phyloP scores from a whole-genome alignment of 768 basidiomycete species.

The Punctularia strigosozonata region DNA sequence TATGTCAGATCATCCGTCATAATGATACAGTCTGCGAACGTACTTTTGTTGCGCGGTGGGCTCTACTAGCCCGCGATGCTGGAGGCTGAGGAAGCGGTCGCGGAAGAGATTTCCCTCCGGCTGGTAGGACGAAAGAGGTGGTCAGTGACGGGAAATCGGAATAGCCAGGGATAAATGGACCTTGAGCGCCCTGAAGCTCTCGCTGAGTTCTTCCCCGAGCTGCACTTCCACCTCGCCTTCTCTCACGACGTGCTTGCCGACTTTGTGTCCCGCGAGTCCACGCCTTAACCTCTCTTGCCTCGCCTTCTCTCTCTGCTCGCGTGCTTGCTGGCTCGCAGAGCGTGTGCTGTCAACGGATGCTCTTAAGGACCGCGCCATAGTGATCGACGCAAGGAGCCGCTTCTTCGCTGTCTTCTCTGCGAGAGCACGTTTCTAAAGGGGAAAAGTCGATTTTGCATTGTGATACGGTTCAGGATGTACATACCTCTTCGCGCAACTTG shows the following conservation, averaged over 20 bases:
- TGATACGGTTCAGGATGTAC: slow-evolving; percentile 7
- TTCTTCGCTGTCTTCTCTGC: slow-evolving; percentile 49
- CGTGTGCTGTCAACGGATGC: slow-evolving; percentile 23
- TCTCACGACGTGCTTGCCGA: slow-evolving; percentile 74
- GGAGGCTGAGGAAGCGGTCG: slow-evolving; percentile 79
- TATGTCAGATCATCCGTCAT: slow-evolving; percentile 2
- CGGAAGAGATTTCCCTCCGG: slow-evolving; percentile 91
- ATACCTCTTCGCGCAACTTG: slow-evolving; percentile 51
- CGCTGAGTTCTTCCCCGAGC: slow-evolving; percentile 80
- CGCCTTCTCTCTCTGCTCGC: slow-evolving; percentile 27
- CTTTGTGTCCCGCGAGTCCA: slow-evolving; percentile 60
- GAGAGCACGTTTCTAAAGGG: slow-evolving; percentile 47
- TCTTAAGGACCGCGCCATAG: slow-evolving; percentile 41
- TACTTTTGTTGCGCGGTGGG: slow-evolving; percentile 75
- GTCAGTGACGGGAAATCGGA: not conserved
- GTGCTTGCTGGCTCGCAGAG: slow-evolving; percentile 26
- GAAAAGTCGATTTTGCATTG: not conserved
- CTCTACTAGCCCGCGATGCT: slow-evolving; percentile 79
- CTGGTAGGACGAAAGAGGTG: slow-evolving; percentile 25
- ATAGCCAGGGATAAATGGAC: slow-evolving; percentile 25
- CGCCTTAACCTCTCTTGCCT: slow-evolving; percentile 36
- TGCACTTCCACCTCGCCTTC: slow-evolving; percentile 70
- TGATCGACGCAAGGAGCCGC: slow-evolving; percentile 47
- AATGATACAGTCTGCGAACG: slow-evolving; percentile 14
- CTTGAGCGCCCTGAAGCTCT: slow-evolving; percentile 76